Percentiles rank a stretch among this genome's conserved stretches.
Evolutionary conservation across 768 basidiomycete species (phyloP).

Genomic region (Mrakia blollopis): DNA sequence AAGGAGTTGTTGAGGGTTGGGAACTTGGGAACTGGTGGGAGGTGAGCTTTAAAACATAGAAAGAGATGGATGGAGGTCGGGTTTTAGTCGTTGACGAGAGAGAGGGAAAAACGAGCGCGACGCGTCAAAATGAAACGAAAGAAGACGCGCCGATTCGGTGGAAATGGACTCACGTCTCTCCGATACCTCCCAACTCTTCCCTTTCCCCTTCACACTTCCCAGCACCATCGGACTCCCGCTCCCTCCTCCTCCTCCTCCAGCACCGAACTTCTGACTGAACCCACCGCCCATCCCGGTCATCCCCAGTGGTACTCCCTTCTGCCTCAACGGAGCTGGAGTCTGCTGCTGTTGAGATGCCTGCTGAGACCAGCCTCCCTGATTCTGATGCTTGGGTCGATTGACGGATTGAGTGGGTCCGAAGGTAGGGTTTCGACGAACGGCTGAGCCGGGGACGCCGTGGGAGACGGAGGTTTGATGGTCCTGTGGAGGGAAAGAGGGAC

Average conservation of each 20-base stretch:
- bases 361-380: neutral
- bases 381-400: neutral
- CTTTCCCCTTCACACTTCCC: neutral
- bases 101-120: no score
- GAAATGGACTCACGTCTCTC: neutral
- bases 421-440: neutral
- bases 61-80: neutral
- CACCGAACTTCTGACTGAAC: slow-evolving; percentile 7
- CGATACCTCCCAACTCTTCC: neutral
- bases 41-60: neutral
- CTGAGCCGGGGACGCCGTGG: neutral
- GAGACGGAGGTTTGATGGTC: neutral
- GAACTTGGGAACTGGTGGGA: slow-evolving; percentile 17
- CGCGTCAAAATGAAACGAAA: no score
- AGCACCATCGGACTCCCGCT: slow-evolving; percentile 1
- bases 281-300: slow-evolving; percentile 16
- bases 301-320: neutral
- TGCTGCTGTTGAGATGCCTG: neutral
- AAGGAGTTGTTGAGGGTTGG: slow-evolving; percentile 19
- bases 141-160: neutral
- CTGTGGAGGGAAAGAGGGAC: neutral
- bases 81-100: neutral
- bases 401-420: slow-evolving; percentile 3
- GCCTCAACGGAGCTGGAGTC: slow-evolving; percentile 7
- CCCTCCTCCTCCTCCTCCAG: neutral